phyloP scores from a whole-genome alignment of 768 basidiomycete genomes.

The Nevesoporus exiguus region DNA sequence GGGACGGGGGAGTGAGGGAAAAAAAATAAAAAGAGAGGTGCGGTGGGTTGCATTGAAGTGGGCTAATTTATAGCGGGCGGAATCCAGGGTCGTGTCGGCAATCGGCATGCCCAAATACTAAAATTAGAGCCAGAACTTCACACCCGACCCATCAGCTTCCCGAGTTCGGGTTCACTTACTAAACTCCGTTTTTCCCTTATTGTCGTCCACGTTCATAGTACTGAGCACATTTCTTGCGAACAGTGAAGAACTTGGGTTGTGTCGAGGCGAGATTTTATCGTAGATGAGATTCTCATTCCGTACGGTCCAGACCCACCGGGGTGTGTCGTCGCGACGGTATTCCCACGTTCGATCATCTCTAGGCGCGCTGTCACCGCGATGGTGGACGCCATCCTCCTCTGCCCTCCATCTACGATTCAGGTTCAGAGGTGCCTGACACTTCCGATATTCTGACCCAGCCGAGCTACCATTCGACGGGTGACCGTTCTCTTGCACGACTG shows the following conservation, averaged over 20 bases:
- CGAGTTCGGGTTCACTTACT: neutral
- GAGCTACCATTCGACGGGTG: neutral
- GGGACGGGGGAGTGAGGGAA: neutral
- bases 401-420: neutral
- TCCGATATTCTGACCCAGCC: neutral
- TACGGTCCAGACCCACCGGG: neutral
- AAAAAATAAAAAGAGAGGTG: neutral
- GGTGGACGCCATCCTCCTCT: neutral
- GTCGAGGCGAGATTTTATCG: neutral
- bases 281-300: neutral
- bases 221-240: neutral
- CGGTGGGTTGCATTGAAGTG: neutral
- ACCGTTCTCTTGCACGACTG: neutral
- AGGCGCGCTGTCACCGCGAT: neutral
- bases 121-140: neutral
- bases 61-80: slow-evolving; percentile 9
- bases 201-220: neutral
- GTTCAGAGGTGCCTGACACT: neutral
- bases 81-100: slow-evolving; percentile 17
- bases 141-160: slow-evolving; percentile 5
- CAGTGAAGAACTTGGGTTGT: neutral
- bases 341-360: neutral
- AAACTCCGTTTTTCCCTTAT: no score
- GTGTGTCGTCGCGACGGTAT: neutral
- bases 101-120: neutral